Percentiles rank a stretch among this genome's conserved stretches.
Evolutionary conservation across 495 filamentous ascomycete genomes (phyloP).

Genomic region (Ramalina intermedia): DNA sequence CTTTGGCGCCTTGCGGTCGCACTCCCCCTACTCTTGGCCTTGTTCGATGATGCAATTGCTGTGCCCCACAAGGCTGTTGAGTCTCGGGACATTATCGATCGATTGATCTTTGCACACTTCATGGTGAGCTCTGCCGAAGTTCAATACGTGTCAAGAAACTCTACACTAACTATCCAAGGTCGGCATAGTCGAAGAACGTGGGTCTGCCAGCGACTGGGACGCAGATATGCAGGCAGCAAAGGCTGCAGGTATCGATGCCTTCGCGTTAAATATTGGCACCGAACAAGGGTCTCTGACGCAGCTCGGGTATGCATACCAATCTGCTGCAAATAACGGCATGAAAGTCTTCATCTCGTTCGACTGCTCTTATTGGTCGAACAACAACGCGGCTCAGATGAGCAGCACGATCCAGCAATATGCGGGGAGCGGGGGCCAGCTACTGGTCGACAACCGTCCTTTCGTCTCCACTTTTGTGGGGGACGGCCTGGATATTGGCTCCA

Average conservation of each 20-base stretch:
- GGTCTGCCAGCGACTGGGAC: slow-evolving; percentile 31
- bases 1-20: no score
- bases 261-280: slow-evolving; percentile 53
- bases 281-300: slow-evolving; percentile 37
- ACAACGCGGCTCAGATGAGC: slow-evolving; percentile 31
- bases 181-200: slow-evolving; percentile 6
- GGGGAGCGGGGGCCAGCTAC: slow-evolving; percentile 7
- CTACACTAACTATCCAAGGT: neutral
- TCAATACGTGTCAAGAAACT: neutral
- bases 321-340: slow-evolving; percentile 43
- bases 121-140: slow-evolving; percentile 28
- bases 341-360: slow-evolving; percentile 60
- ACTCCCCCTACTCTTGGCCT: no score
- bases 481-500: slow-evolving; percentile 35
- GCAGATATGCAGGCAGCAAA: slow-evolving; percentile 46
- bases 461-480: slow-evolving; percentile 48
- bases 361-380: slow-evolving; percentile 37
- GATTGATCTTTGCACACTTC: slow-evolving; percentile 44
- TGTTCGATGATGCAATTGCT: neutral
- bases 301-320: slow-evolving; percentile 40
- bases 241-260: slow-evolving; percentile 53
- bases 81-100: slow-evolving; percentile 18
- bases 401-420: slow-evolving; percentile 44
- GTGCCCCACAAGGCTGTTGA: neutral
- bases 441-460: slow-evolving; percentile 34